Conservation (phyloP, 768 basidiomycete genomes). For the Collybia nuda region DNA sequence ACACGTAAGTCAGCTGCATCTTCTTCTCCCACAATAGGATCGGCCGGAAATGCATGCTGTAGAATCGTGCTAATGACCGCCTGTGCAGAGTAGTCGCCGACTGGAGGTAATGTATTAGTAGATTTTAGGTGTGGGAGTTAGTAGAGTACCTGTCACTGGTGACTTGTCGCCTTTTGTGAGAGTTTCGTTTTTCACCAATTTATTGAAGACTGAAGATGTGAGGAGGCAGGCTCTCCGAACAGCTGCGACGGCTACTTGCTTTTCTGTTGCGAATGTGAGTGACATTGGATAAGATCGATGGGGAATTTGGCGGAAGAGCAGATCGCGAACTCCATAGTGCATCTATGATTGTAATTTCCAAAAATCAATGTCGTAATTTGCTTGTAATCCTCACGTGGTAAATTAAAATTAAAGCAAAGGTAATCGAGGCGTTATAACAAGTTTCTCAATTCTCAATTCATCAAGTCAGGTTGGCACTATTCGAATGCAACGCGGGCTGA, state of each 20-base stretch:
- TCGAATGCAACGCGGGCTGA: too few relatives aligned
- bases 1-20: constrained; percentile 77
- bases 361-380: too few relatives aligned
- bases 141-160: constrained; percentile 72
- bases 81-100: constrained; percentile 93
- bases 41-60: constrained; percentile 71
- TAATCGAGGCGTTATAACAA: too few relatives aligned
- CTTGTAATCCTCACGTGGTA: too few relatives aligned
- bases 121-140: background rate
- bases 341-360: constrained; percentile 1
- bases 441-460: too few relatives aligned
- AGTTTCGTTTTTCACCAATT: constrained; percentile 81
- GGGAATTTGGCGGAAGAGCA: constrained; percentile 12
- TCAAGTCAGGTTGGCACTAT: too few relatives aligned
- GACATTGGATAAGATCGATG: constrained; percentile 45
- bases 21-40: constrained; percentile 94
- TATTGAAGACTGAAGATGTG: constrained; percentile 84
- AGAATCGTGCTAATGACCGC: constrained; percentile 88
- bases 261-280: constrained; percentile 60
- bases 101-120: constrained; percentile 35
- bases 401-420: too few relatives aligned
- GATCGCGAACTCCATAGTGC: constrained; percentile 11
- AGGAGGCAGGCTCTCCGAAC: constrained; percentile 85
- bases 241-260: constrained; percentile 80
- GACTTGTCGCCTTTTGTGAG: constrained; percentile 90